These are phyloP conservation scores for Monosporascus sp. DNA, from an alignment of 2,329 filamentous ascomycete genomes.

Conservation along the genomic window DNA sequence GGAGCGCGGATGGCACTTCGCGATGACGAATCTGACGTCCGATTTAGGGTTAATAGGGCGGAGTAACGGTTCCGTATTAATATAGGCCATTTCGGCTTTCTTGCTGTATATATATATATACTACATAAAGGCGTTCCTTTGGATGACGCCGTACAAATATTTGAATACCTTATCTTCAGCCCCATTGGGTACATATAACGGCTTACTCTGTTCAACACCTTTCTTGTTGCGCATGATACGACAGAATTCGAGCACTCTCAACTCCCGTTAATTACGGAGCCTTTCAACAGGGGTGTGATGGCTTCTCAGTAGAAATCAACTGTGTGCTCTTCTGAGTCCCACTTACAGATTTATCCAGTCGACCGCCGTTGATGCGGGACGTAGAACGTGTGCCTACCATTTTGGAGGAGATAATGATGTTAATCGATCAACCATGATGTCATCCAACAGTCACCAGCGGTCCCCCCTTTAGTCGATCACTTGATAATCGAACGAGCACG, in stretches of 20 bases:
- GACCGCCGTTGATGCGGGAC: neutral
- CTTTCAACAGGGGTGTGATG: too few species aligned
- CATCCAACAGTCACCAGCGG: neutral
- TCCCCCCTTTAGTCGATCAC: neutral
- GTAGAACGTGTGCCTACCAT: neutral
- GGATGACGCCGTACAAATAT: too few species aligned
- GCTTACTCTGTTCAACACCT: too few species aligned
- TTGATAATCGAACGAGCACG: neutral
- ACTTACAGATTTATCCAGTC: neutral
- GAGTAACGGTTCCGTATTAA: too few species aligned
- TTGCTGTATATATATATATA: neutral
- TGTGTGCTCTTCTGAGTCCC: too few species aligned
- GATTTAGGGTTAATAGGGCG: too few species aligned
- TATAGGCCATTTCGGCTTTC: neutral
- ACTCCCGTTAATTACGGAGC: too few species aligned
- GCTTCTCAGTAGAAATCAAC: too few species aligned
- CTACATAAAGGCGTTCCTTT: neutral
- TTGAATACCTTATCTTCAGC: neutral
- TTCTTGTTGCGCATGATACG: too few species aligned
- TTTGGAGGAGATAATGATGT: neutral
- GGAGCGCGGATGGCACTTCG: neutral
- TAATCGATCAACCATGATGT: neutral
- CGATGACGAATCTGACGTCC: neutral
- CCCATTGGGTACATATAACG: too few species aligned
- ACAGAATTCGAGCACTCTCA: too few species aligned